These are phyloP conservation scores for Collybia nuda DNA, from an alignment of 768 basidiomycete genomes.

Conservation along the genomic window DNA sequence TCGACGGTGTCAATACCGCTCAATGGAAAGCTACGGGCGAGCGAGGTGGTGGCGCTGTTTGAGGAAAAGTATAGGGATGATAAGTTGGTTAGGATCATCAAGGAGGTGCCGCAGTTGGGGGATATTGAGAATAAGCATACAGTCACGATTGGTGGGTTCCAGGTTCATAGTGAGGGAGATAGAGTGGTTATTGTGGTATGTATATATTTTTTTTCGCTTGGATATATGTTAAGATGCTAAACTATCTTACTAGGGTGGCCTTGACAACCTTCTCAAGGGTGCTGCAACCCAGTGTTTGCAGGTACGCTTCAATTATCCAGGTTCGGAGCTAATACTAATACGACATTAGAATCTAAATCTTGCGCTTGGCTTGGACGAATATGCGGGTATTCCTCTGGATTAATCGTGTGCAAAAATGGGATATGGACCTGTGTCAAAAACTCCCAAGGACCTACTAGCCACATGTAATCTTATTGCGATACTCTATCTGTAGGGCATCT, in stretches of 20 bases:
- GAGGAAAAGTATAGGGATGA: conserved; percentile 77
- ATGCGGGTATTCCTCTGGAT: conserved; percentile 65
- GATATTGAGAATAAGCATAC: conserved; percentile 85
- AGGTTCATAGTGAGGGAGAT: conserved; percentile 86
- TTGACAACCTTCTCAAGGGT: conserved; percentile 97
- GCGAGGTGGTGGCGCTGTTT: conserved; percentile 71
- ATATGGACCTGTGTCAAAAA: not conserved
- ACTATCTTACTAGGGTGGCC: conserved; percentile 61
- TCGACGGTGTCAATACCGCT: conserved; percentile 86
- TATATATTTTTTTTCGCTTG: conserved; percentile 31
- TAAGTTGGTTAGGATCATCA: conserved; percentile 65
- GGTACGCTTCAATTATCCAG: conserved; percentile 40
- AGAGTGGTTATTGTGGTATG: conserved; percentile 91
- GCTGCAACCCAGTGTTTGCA: conserved; percentile 99
- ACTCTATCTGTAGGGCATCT: no score
- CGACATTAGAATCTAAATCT: conserved; percentile 79
- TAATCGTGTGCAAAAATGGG: conserved; percentile 5
- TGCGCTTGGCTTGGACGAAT: conserved; percentile 84
- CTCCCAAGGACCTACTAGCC: not conserved
- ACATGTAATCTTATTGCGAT: no score
- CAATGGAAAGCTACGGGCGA: conserved; percentile 61
- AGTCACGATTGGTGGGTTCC: conserved; percentile 90
- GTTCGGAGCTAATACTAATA: conserved; percentile 1
- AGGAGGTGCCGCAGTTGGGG: conserved; percentile 68
- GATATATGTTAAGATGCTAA: not conserved